These are phyloP conservation scores for Penicillium concentricum DNA, from an alignment of 2,329 filamentous ascomycete species.

Conservation along the genomic window DNA sequence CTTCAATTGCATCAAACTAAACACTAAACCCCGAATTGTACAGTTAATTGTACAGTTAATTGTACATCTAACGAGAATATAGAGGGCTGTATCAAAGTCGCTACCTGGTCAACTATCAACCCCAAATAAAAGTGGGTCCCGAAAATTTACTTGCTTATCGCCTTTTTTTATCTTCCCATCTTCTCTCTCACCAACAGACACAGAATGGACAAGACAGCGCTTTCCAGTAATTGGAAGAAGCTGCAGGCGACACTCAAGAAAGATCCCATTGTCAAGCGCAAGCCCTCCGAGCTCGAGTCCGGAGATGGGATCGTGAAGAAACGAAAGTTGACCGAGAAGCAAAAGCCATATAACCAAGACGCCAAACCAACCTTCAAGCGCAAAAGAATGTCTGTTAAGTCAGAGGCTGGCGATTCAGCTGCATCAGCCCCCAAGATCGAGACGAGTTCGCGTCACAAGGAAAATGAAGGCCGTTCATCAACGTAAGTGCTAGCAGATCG, in stretches of 20 bases:
- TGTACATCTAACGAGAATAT: not conserved
- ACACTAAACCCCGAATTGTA: no score
- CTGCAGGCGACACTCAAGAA: conserved; percentile 47
- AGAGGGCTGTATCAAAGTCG: not conserved
- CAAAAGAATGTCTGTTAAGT: conserved; percentile 34
- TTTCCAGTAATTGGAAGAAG: conserved; percentile 54
- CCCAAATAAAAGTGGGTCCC: conserved; percentile 10
- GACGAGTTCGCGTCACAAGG: conserved; percentile 45
- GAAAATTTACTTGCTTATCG: conserved; percentile 15
- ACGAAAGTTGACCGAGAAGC: conserved; percentile 30
- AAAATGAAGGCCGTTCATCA: conserved; percentile 62
- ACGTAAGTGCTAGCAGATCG: conserved; percentile 32
- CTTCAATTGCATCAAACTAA: not conserved
- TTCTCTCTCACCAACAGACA: conserved; percentile 13
- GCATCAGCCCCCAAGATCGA: conserved; percentile 46
- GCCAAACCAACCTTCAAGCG: conserved; percentile 21
- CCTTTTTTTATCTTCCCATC: conserved; percentile 8
- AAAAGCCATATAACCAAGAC: conserved; percentile 16
- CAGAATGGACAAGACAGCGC: conserved; percentile 45
- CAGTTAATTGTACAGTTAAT: not conserved
- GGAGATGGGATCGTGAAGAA: conserved; percentile 36
- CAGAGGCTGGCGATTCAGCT: conserved; percentile 40
- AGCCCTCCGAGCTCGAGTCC: conserved; percentile 31
- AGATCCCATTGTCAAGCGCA: conserved; percentile 33
- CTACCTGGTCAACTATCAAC: conserved; percentile 4